Base-by-base conservation (phyloP, 805 yeast genomes). In the Yarrowia sp. region DNA sequence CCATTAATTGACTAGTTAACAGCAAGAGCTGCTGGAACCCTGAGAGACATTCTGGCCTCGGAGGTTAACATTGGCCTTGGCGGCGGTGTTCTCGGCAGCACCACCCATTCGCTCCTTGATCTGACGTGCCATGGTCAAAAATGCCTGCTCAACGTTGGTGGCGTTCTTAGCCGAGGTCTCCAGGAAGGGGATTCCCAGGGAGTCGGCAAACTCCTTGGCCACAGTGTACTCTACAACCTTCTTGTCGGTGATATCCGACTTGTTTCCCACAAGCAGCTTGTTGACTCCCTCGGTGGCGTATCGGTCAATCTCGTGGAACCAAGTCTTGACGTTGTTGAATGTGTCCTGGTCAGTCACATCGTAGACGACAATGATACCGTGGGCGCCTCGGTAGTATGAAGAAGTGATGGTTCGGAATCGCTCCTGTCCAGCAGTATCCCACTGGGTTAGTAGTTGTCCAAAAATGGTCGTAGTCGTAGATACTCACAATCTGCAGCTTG, bases 341-440 rank as follows among this genome's bases (percentile, higher is more conserved):
- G 79, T 74, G 69, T 79, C 80, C 79, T 91, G 97, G 78, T 95
- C 98, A 62, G 99, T 95, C 51, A 95, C 98, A 75, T 93, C 99
- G 77, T 95, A 93, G 63, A 93, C 99, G 72, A 93, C 93, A 73
- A 93, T 95, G 77, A 93, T 95, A 67, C 99, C 99, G 75, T 93
- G 98, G 11, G 98, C 97, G 65, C 99, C 99, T 77, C 99, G 88
- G 82, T 93, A 93, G 80, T 93, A 93, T 14, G 97, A 90, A 13
- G 97, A 90, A 11, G 98, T 95, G 79, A 93, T 93, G 61, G 99
- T 95, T 79, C 98, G 87, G 81, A 95, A 95, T 72, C 99, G 83
- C 78, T 95, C 99, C 81, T 95, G 99, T 53, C 99, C 99, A 11
- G 98, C 99, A 65, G 99, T 95, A 76, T 95, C 99, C 99, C 99